A percentile compares a stretch with the other conserved stretches of the same genome.
These are phyloP conservation scores for Phytophthora kernoviae DNA, from an alignment of 352 stramenopile species.

Conservation along the genomic window DNA sequence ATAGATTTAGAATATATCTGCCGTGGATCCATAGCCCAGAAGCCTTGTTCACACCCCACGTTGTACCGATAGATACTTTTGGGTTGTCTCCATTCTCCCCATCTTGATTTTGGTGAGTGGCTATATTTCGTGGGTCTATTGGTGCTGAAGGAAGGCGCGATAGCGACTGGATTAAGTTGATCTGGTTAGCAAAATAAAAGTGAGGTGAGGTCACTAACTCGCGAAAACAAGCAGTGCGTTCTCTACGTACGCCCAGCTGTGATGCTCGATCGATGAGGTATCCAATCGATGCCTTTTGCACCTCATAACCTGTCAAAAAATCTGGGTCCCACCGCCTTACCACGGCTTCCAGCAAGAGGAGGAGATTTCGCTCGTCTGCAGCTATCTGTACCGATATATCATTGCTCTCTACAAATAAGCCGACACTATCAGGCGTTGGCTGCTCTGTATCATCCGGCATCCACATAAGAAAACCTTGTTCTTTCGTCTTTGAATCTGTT, in stretches of 20 bases:
- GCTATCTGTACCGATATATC: conserved; percentile 34
- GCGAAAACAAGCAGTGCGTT: conserved; percentile 11
- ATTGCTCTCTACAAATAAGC: conserved; percentile 47
- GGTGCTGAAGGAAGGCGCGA: conserved; percentile 56
- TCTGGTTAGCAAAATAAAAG: conserved; percentile 38
- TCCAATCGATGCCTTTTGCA: conserved; percentile 79
- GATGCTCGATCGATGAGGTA: conserved; percentile 77
- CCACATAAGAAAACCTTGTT: conserved; percentile 55
- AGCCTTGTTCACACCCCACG: conserved; percentile 80
- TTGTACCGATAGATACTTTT: conserved; percentile 70
- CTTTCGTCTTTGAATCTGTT: conserved; percentile 50
- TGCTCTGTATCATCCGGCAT: conserved; percentile 25
- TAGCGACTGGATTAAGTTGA: conserved; percentile 75
- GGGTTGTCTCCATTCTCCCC: conserved; percentile 27
- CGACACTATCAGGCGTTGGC: conserved; percentile 15
- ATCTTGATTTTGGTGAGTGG: conserved; percentile 24
- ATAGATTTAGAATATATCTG: conserved; percentile 92
- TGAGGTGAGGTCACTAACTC: conserved; percentile 5
- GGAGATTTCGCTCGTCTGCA: conserved; percentile 61
- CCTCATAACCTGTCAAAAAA: conserved; percentile 89
- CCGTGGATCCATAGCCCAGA: conserved; percentile 91
- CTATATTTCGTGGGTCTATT: conserved; percentile 63
- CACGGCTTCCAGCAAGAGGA: conserved; percentile 54
- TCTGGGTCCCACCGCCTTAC: conserved; percentile 87
- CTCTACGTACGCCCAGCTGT: conserved; percentile 53